Conservation (phyloP, 163 green algal species). For the Prototheca wickerhamii region DNA sequence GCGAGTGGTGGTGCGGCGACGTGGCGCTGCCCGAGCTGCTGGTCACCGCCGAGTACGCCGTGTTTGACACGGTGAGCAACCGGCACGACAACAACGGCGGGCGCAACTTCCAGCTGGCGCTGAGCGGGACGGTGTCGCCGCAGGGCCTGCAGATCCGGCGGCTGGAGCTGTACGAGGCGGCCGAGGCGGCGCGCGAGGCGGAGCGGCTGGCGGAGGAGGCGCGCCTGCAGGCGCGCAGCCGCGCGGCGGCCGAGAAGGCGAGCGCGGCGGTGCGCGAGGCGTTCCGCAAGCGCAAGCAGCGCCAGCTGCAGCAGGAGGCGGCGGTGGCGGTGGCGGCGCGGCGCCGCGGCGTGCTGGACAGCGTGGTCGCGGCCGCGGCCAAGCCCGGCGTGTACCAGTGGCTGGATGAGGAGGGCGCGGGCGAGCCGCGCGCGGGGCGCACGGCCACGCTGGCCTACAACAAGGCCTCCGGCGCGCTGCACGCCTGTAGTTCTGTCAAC, state of each 20-base stretch:
- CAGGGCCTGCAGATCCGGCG: slow-evolving; percentile 48
- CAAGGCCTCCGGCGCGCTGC: slow-evolving; percentile 20
- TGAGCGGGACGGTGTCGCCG: slow-evolving; percentile 32
- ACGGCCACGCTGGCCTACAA: slow-evolving; percentile 35
- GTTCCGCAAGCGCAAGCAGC: slow-evolving; percentile 16
- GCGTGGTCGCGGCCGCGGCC: slow-evolving; percentile 16
- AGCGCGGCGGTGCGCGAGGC: slow-evolving; percentile 21
- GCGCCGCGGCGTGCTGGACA: slow-evolving; percentile 28
- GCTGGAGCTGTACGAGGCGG: slow-evolving; percentile 36
- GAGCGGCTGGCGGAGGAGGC: slow-evolving; percentile 52
- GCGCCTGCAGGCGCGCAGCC: slow-evolving; percentile 40
- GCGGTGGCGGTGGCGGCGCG: slow-evolving; percentile 37
- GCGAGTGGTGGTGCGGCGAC: slow-evolving; percentile 53
- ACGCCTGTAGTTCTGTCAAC: slow-evolving; percentile 17
- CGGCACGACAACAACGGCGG: slow-evolving; percentile 70
- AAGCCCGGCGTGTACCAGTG: slow-evolving; percentile 41
- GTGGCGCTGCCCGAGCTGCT: slow-evolving; percentile 35
- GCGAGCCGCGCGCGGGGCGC: slow-evolving; percentile 15
- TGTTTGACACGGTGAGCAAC: slow-evolving; percentile 46
- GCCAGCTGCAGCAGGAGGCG: slow-evolving; percentile 41
- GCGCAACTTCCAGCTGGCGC: slow-evolving; percentile 33
- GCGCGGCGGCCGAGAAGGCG: slow-evolving; percentile 31
- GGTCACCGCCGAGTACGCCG: slow-evolving; percentile 64
- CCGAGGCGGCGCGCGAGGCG: slow-evolving; percentile 46
- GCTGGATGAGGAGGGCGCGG: slow-evolving; percentile 14